Evolutionary conservation across 805 yeast genomes (phyloP), one percentile per base, ranked within the genome.

Genomic region (Saturnispora saitoi): DNA sequence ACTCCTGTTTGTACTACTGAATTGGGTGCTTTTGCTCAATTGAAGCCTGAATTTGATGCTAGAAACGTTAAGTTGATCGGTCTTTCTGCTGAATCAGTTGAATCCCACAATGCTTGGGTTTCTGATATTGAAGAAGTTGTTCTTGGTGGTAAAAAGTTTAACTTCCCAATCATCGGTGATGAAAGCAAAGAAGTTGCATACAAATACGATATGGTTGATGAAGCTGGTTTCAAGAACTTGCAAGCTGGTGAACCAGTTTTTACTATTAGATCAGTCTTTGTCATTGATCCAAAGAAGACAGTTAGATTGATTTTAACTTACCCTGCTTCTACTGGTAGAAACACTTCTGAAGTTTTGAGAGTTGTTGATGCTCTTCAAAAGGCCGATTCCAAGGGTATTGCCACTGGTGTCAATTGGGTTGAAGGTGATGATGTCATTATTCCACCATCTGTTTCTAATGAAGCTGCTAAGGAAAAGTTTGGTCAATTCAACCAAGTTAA

Each of bases 1-100:
- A 89, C 97, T 17, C 97, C 97, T 43, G 96, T 89, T 48, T 89
- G 97, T 70, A 90, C 96, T 62, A 89, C 96, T 49, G 97, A 89
- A 73, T 76, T 89, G 63, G 96, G 96, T 58, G 96, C 95, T 19
- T 90, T 89, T 61, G 89, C 96, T 55, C 77, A 81, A 60, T 78
- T 88, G 70, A 86, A 87, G 72, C 87, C 89, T 48, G 96, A 89
- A 68, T 89, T 89, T 61, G 80, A 82, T 63, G 74, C 83, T 70
- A 81, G 96, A 75, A 79, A 80, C 63, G 86, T 83, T 65, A 88
- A 89, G 73, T 76, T 89, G 68, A 84, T 89, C 68, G 97, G 96
- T 54, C 73, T 89, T 58, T 85, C 95, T 48, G 91, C 95, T 53
- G 90, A 89, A 68, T 82, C 78, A 58, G 74, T 87, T 54, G 85